These are phyloP conservation scores for Camellia lanceoleosa DNA, from an alignment of 148 eudicot genomes.

Conservation along the genomic window DNA sequence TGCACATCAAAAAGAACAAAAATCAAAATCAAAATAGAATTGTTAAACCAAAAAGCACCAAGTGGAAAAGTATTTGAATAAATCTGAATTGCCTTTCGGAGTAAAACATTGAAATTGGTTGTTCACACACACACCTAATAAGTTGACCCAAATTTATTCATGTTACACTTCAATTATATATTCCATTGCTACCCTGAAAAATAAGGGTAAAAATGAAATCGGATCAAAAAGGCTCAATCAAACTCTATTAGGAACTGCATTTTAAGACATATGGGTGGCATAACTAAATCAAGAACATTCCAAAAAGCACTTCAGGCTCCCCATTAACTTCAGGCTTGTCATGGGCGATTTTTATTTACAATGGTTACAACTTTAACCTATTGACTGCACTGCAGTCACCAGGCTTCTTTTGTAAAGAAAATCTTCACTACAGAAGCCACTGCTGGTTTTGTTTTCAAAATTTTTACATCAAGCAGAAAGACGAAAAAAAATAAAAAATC, in stretches of 20 bases:
- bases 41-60: background rate
- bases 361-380: background rate
- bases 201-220: background rate
- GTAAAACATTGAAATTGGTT: background rate
- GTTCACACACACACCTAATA: background rate
- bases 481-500: background rate
- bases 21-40: conserved; percentile 6
- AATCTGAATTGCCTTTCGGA: background rate
- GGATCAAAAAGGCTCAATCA: background rate
- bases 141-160: background rate
- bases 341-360: background rate
- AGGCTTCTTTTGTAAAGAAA: background rate
- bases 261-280: background rate
- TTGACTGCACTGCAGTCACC: background rate
- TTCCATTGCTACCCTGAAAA: background rate
- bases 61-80: background rate
- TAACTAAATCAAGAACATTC: background rate
- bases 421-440: background rate
- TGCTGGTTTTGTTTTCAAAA: background rate
- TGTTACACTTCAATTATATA: background rate
- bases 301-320: background rate
- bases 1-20: conserved; percentile 18
- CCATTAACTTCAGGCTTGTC: background rate
- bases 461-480: background rate
- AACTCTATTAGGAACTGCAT: background rate